A percentile compares a stretch with the other conserved stretches of the same genome.
phyloP scores from a whole-genome alignment of 306 rosid species.

The Cicer bijugum region DNA sequence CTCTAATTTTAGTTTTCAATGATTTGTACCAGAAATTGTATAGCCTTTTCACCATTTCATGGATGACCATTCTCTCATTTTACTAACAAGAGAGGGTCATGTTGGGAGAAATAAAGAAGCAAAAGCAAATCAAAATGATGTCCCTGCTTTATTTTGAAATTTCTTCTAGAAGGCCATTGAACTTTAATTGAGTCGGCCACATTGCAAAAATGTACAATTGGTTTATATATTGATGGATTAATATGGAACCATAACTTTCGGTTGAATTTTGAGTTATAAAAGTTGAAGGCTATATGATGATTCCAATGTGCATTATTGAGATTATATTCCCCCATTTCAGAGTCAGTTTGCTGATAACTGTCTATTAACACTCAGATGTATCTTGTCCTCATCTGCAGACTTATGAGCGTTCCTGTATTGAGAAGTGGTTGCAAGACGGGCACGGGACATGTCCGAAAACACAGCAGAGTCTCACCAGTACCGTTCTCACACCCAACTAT shows the following conservation, averaged over 20 bases:
- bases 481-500: slow-evolving; percentile 88
- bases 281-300: slow-evolving; percentile 14
- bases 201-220: slow-evolving; percentile 1
- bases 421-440: slow-evolving; percentile 92
- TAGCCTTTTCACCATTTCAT: slow-evolving; percentile 23
- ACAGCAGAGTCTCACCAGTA: slow-evolving; percentile 73
- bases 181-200: slow-evolving; percentile 7
- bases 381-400: slow-evolving; percentile 68
- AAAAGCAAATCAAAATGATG: background rate
- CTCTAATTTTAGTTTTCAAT: slow-evolving; percentile 5
- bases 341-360: slow-evolving; percentile 38
- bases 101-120: slow-evolving; percentile 6
- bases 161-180: slow-evolving; percentile 24
- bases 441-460: slow-evolving; percentile 96
- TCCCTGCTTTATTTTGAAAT: slow-evolving; percentile 23
- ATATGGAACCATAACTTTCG: slow-evolving; percentile 10
- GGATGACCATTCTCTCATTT: slow-evolving; percentile 27
- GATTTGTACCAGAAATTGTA: background rate
- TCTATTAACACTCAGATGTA: slow-evolving; percentile 33
- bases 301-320: slow-evolving; percentile 25
- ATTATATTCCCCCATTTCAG: slow-evolving; percentile 24
- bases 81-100: slow-evolving; percentile 6
- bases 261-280: slow-evolving; percentile 22
- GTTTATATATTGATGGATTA: slow-evolving; percentile 29
- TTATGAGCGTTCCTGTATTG: slow-evolving; percentile 91